phyloP scores from a whole-genome alignment of 257 asterid genomes.

The Linaria vulgaris region DNA sequence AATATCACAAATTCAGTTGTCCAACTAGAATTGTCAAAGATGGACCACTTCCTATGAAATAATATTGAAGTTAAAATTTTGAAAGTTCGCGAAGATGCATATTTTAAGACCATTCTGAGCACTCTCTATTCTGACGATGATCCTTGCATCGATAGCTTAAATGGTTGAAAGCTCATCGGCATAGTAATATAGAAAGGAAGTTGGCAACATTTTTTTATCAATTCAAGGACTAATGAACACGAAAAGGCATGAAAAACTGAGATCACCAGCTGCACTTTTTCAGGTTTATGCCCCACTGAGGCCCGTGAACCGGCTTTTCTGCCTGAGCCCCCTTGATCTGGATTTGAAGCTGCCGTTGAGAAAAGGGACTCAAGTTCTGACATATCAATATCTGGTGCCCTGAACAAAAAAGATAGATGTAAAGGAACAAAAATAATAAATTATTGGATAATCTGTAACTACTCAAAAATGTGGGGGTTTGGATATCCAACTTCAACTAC shows the following conservation, averaged over 20 bases:
- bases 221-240: constrained; percentile 2
- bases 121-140: neutral
- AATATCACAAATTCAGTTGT: neutral
- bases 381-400: constrained; percentile 95
- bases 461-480: constrained; percentile 16
- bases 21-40: neutral
- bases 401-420: constrained; percentile 31
- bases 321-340: constrained; percentile 53
- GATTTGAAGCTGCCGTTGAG: constrained; percentile 73
- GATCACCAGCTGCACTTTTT: constrained; percentile 92
- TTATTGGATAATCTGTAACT: constrained; percentile 16
- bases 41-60: constrained; percentile 3
- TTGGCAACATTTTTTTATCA: neutral
- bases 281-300: constrained; percentile 63
- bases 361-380: constrained; percentile 92
- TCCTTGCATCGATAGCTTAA: constrained; percentile 19
- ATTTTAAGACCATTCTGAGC: neutral
- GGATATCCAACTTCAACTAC: constrained; percentile 21
- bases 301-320: constrained; percentile 61
- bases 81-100: no score
- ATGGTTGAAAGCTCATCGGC: constrained; percentile 11
- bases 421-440: constrained; percentile 20
- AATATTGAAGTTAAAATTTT: neutral
- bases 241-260: constrained; percentile 20
- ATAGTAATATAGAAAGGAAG: neutral